Conservation (phyloP, 139 green algal genomes). For the Zygnema circumcarinatum region DNA sequence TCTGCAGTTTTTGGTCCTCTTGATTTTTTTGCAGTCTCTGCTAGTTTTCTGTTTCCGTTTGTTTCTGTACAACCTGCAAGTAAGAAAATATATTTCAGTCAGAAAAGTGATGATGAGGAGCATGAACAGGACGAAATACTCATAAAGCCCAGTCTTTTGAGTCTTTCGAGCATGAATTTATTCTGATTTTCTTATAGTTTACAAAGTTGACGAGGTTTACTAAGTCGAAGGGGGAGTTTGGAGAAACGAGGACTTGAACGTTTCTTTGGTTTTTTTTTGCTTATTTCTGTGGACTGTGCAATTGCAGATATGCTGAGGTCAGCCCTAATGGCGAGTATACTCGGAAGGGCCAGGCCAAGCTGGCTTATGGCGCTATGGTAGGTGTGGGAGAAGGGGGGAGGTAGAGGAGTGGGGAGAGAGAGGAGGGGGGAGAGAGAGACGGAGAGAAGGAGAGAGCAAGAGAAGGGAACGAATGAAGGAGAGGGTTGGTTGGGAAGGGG, state of each 20-base stretch:
- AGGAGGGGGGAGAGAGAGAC: neutral
- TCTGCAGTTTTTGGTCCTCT: neutral
- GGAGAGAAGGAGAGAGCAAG: neutral
- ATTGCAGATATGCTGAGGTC: slow-evolving; percentile 1
- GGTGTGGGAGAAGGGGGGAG: neutral
- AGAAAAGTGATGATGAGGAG: no score
- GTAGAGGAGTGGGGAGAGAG: neutral
- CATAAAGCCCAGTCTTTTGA: no score
- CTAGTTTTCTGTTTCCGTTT: neutral
- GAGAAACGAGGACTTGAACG: no score
- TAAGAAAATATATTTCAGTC: no score
- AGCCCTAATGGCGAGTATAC: neutral
- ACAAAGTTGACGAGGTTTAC: no score
- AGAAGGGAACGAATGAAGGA: neutral
- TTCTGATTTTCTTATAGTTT: no score
- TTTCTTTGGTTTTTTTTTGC: no score
- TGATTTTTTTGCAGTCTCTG: neutral
- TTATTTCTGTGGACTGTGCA: neutral
- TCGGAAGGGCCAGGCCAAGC: slow-evolving; percentile 16
- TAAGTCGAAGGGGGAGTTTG: no score
- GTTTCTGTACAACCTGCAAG: neutral
- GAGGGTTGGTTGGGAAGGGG: neutral
- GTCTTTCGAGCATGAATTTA: no score
- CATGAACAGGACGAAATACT: no score
- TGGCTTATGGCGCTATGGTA: slow-evolving; percentile 27